Percentiles rank a stretch among this genome's conserved stretches.
These are phyloP conservation scores for Neurospora intermedia DNA, from an alignment of 495 filamentous ascomycete genomes.

Conservation along the genomic window DNA sequence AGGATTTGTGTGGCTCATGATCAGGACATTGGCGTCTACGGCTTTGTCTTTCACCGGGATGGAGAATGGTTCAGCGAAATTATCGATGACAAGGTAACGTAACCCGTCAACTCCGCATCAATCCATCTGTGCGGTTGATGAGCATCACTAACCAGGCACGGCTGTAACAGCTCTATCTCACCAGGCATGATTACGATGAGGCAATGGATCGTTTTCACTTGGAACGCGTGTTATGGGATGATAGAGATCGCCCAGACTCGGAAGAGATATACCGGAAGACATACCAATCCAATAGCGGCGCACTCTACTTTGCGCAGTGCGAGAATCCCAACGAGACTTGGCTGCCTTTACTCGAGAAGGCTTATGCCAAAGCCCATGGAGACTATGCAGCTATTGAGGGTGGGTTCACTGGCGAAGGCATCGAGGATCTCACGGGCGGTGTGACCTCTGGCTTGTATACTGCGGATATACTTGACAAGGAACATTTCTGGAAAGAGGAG, in stretches of 20 bases:
- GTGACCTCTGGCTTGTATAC: slow-evolving; percentile 75
- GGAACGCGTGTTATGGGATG: slow-evolving; percentile 60
- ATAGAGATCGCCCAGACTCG: slow-evolving; percentile 55
- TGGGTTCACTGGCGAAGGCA: slow-evolving; percentile 76
- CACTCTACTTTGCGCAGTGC: slow-evolving; percentile 82
- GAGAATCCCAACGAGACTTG: slow-evolving; percentile 83
- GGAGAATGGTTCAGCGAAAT: slow-evolving; percentile 88
- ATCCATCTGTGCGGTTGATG: neutral
- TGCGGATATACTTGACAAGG: slow-evolving; percentile 75
- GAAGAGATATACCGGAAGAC: slow-evolving; percentile 69
- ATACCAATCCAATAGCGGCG: slow-evolving; percentile 62
- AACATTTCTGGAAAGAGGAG: slow-evolving; percentile 82
- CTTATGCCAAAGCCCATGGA: slow-evolving; percentile 91
- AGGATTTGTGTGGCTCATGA: slow-evolving; percentile 74
- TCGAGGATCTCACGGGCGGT: slow-evolving; percentile 89
- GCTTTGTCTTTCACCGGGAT: slow-evolving; percentile 89
- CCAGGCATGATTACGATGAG: slow-evolving; percentile 75
- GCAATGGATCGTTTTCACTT: slow-evolving; percentile 14
- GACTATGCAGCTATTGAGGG: slow-evolving; percentile 78
- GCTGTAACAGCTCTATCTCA: slow-evolving; percentile 50
- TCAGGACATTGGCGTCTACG: slow-evolving; percentile 79
- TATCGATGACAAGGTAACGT: slow-evolving; percentile 52
- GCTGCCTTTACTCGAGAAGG: slow-evolving; percentile 89
- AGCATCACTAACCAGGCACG: neutral
- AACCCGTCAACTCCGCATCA: neutral